phyloP scores from a whole-genome alignment of 768 basidiomycete genomes.

The Russula lepida region DNA sequence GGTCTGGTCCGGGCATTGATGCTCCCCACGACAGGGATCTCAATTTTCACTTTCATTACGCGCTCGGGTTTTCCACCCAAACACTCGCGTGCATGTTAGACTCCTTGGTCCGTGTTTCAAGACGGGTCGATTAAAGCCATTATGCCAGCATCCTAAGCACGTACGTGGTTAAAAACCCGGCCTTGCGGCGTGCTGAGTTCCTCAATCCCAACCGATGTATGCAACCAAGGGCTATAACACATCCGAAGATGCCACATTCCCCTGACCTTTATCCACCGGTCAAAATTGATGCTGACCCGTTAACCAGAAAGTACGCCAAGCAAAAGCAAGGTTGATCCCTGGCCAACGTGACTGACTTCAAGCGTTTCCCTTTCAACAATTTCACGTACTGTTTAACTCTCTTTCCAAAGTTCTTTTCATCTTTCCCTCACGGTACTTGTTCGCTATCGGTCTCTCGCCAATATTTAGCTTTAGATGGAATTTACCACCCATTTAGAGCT shows the following conservation, averaged over 20 bases:
- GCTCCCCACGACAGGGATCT: constrained; percentile 56
- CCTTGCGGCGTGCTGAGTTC: no score
- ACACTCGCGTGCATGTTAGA: constrained; percentile 78
- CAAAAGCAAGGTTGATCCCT: constrained; percentile 47
- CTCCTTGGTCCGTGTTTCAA: constrained; percentile 85
- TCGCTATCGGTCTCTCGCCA: constrained; percentile 76
- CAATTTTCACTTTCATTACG: constrained; percentile 68
- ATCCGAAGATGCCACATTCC: no score
- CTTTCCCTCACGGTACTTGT: constrained; percentile 80
- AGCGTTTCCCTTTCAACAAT: constrained; percentile 74
- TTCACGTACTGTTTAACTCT: constrained; percentile 77
- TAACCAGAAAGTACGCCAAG: constrained; percentile 45
- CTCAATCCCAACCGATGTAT: no score
- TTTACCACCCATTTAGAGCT: constrained; percentile 78
- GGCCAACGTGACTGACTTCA: constrained; percentile 57
- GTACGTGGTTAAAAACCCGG: constrained; percentile 39
- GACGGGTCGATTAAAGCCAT: constrained; percentile 75
- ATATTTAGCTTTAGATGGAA: constrained; percentile 82
- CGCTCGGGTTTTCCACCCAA: constrained; percentile 63
- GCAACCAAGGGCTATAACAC: no score
- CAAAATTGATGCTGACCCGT: constrained; percentile 66
- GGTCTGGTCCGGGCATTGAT: constrained; percentile 67
- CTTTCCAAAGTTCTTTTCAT: constrained; percentile 77
- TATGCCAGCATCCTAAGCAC: constrained; percentile 69
- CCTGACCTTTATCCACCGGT: constrained; percentile 25